Conservation (phyloP, 116 monocot species). For the Trichopus zeylanicus region DNA sequence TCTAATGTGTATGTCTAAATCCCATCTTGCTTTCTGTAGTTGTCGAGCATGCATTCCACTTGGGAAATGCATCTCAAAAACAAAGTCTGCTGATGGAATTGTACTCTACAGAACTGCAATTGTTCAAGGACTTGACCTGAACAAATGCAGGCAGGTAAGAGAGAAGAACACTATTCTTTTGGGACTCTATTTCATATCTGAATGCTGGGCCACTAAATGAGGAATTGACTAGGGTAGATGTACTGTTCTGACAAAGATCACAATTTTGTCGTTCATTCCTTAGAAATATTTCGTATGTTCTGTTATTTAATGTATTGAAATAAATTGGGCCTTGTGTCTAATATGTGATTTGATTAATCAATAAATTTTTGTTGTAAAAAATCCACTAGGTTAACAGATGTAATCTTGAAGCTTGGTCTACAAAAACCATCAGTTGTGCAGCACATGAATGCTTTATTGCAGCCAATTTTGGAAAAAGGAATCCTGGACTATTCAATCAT, state of each 20-base stretch:
- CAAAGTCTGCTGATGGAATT: slow-evolving; percentile 66
- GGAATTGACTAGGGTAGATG: no score
- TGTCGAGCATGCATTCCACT: slow-evolving; percentile 76
- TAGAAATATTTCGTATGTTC: no score
- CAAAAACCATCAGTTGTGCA: slow-evolving; percentile 75
- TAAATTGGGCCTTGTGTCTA: no score
- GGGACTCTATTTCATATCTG: no score
- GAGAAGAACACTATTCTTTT: neutral
- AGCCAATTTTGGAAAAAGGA: slow-evolving; percentile 86
- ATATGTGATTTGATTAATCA: neutral
- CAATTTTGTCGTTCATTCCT: no score
- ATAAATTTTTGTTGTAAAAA: neutral
- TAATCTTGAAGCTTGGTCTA: slow-evolving; percentile 77
- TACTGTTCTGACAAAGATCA: no score
- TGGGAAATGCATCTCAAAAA: slow-evolving; percentile 72
- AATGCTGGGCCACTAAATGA: no score
- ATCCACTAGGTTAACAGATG: slow-evolving; percentile 53
- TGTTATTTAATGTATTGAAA: no score
- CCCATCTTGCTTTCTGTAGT: slow-evolving; percentile 29
- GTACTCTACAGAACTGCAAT: slow-evolving; percentile 85
- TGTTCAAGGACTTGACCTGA: slow-evolving; percentile 70
- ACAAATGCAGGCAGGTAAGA: slow-evolving; percentile 56
- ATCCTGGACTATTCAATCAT: slow-evolving; percentile 83
- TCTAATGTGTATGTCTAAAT: no score
- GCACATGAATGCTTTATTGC: slow-evolving; percentile 73